phyloP scores from a whole-genome alignment of 1,284 basidiomycete genomes.

The Trichosporon faecale region DNA sequence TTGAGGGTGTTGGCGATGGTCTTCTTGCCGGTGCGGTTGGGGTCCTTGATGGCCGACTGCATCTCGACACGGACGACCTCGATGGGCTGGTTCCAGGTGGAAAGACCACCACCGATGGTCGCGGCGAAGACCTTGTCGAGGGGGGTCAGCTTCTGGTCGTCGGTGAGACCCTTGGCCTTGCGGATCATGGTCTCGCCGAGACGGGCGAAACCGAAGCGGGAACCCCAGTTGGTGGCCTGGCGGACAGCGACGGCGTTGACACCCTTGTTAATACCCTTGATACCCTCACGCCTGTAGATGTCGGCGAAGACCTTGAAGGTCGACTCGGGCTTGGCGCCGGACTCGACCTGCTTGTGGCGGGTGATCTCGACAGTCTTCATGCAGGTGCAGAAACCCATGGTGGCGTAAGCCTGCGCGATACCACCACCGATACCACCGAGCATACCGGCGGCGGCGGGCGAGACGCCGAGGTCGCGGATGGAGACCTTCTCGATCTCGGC shows the following conservation, averaged over 20 bases:
- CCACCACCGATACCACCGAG: conserved; percentile 97
- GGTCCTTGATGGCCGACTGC: conserved; percentile 95
- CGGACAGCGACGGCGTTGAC: conserved; percentile 97
- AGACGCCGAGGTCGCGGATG: conserved; percentile 64
- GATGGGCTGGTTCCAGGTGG: conserved; percentile 99
- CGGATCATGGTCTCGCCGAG: conserved; percentile 82
- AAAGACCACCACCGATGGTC: conserved; percentile 88
- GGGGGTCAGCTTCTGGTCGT: conserved; percentile 71
- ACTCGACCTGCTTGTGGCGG: conserved; percentile 87
- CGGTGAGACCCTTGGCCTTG: conserved; percentile 59
- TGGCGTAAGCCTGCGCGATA: conserved; percentile 96
- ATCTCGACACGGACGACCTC: conserved; percentile 69
- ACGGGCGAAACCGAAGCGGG: conserved; percentile 96
- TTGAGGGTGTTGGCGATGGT: conserved; percentile 86
- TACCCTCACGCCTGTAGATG: conserved; percentile 89
- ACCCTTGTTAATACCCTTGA: conserved; percentile 98
- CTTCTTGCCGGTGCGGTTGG: conserved; percentile 77
- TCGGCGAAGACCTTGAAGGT: conserved; percentile 93
- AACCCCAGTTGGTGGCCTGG: conserved; percentile 99
- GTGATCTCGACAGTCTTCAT: conserved; percentile 99
- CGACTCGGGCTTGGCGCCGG: conserved; percentile 83
- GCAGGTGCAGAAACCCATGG: conserved; percentile 98
- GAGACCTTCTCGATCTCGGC: conserved; percentile 82
- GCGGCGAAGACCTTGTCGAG: conserved; percentile 85
- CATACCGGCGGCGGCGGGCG: conserved; percentile 77